Base-by-base conservation (phyloP, 2,329 filamentous ascomycete species). In the Colletotrichum karsti region DNA sequence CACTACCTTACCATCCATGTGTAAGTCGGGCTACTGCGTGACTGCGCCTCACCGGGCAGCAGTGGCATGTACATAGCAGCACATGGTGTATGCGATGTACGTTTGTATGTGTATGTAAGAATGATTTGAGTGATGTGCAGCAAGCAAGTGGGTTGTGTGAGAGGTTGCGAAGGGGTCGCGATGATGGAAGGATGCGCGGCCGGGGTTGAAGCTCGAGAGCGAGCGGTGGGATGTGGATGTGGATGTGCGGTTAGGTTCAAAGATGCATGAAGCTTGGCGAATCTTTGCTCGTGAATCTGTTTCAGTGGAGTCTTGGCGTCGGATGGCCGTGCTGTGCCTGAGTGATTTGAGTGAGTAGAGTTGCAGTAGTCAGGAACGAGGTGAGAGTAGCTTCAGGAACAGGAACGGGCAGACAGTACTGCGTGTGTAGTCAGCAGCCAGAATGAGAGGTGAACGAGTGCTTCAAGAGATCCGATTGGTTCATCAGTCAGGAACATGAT, bases 211-310 rank as follows among this genome's bases (percentile, higher is more conserved):
- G 59, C 60, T 64, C 53, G 30, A 63, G 20, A 28, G 30, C 50
- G 46, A 54, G 18, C 4, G 46, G 24, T 33, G 35, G n/a, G 53
- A 33, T 13, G 37, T 26, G 37, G 13, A 24, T 8, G 15, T n/a
- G 61, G 55, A 28, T 44, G 51, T 62, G 37, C 46, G 22, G 53
- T 53, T 57, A 53, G 44, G 64, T 58, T 67, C 37, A 33, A 13
- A 22, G 44, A 24, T 67, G 64, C 64, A 67, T 67, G 46, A 67
- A 67, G 64, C 64, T 67, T 67, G 64, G 64, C 64, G 53, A 64
- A 64, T 63, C 64, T 63, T 58, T 58, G 64, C 46, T 67, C 64
- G 39, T 50, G 37, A 58, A 35, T 48, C 61, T 56, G 64, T 67
- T 67, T 67, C 64, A 67, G 60, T 64, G 39, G 35, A 57, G 64